Evolutionary conservation across 2,329 filamentous ascomycete species (phyloP), one percentile per base, ranked within the genome.

Genomic region (Pezicula rhizophila): DNA sequence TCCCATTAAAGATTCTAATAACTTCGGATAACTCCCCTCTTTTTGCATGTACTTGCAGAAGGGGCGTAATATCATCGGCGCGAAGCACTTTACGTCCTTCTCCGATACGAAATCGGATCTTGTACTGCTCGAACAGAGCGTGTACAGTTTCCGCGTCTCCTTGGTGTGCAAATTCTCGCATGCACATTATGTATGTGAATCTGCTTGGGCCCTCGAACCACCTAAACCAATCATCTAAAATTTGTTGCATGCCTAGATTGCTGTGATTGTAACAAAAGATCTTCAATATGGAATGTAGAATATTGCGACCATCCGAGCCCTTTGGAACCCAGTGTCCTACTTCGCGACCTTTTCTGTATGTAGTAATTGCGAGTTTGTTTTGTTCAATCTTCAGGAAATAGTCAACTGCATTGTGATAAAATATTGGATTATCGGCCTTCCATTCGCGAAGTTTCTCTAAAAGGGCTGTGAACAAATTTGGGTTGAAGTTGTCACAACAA

Each of bases 31-130:
- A 64, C 55, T 95, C 80, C 2, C 82, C 86, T 44, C 79, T 72
- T 49, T 80, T 77, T 1, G 89, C 84, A 66, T 92, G 80, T 0
- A 84, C 85, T 55, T 86, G 80, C 37, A 95, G 71, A 3, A 90
- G 70, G 41, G 81, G 78, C n/a, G 73, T 62, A 53, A 80, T 52
- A 38, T 63, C 60, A 23, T 59, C 53, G 25, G 58, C 50, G 25
- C 43, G 42, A 31, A 42, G 38, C 42, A 45, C 34, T 37, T 44
- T 46, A 26, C n/a, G 48, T 40, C 34, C 42, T 25, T 41, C 26
- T 25, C 40, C 31, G 28, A 40, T 47, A 25, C 45, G 23, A 47
- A 48, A 58, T 15, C 48, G 53, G 34, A 51, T 47, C 10, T 56
- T 43, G 52, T 57, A 69, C 35, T 68, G 66, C 8, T 71, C 57